Evolutionary conservation across 2,329 filamentous ascomycete species (phyloP).

Genomic region (Scortechinia acanthostroma): DNA sequence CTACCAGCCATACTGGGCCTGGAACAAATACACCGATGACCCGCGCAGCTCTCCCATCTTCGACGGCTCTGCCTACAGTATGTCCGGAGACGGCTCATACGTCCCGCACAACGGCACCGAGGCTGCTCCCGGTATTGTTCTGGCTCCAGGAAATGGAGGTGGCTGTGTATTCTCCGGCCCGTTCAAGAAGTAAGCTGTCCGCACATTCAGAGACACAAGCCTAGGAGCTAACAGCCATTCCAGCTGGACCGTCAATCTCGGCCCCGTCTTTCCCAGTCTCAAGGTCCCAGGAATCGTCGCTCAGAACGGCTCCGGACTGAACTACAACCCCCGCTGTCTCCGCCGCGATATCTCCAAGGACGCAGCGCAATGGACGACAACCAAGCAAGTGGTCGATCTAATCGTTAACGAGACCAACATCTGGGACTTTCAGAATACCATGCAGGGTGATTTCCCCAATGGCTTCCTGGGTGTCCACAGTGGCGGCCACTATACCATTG

Average conservation of each 20-base stretch:
- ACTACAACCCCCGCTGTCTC: background rate
- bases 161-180: background rate
- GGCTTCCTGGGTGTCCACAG: background rate
- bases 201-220: too few species aligned
- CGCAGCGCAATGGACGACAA: background rate
- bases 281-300: background rate
- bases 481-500: background rate
- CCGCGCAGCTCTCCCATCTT: background rate
- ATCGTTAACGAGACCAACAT: background rate
- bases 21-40: background rate
- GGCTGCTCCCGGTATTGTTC: background rate
- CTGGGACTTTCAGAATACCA: background rate
- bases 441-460: background rate
- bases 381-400: background rate
- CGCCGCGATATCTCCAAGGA: background rate
- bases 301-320: background rate
- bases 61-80: background rate
- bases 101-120: background rate
- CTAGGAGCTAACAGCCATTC: too few species aligned
- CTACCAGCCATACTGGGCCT: background rate
- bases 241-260: background rate
- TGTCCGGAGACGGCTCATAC: background rate
- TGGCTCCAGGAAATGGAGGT: background rate
- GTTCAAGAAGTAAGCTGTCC: background rate
- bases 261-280: background rate